Conservation (phyloP, 2,329 filamentous ascomycete species). For the Teratosphaeria destructans region DNA sequence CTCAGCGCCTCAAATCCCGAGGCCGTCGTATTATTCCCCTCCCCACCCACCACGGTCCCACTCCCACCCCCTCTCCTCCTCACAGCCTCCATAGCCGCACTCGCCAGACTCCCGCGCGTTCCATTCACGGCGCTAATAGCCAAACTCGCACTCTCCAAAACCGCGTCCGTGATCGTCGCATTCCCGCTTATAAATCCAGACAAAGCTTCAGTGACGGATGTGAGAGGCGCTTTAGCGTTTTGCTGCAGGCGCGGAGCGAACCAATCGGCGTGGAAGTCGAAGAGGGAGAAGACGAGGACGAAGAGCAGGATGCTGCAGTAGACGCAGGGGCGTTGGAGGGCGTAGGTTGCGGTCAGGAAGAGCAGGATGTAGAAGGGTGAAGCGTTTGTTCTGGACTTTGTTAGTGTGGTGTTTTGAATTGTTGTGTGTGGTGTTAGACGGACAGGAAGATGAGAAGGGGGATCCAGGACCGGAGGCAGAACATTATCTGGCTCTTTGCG, state of each 20-base stretch:
- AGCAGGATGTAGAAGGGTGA: constrained; percentile 41
- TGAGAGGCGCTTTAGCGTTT: constrained; percentile 5
- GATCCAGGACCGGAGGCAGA: constrained; percentile 6
- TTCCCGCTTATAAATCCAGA: constrained; percentile 22
- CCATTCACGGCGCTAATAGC: constrained; percentile 49
- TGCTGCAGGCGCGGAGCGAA: constrained; percentile 53
- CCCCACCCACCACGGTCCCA: constrained; percentile 31
- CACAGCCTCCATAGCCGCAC: constrained; percentile 54
- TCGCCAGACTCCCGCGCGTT: constrained; percentile 56
- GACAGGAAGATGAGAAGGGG: constrained; percentile 1
- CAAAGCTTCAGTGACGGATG: constrained; percentile 25
- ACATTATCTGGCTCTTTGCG: not conserved
- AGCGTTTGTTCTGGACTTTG: constrained; percentile 31
- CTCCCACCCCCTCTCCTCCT: constrained; percentile 37
- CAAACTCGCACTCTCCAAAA: constrained; percentile 57
- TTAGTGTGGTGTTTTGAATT: not conserved
- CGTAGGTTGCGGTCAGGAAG: constrained; percentile 76
- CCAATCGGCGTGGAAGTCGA: constrained; percentile 88
- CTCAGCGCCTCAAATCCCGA: constrained; percentile 80
- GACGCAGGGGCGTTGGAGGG: constrained; percentile 90
- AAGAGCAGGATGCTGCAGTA: constrained; percentile 96
- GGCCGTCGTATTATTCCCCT: constrained; percentile 29
- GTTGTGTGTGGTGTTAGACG: not conserved
- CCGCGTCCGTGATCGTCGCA: constrained; percentile 28
- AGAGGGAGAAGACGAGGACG: constrained; percentile 90